Evolutionary conservation across 2,329 filamentous ascomycete species (phyloP).

Genomic region (Pezicula rhizophila): DNA sequence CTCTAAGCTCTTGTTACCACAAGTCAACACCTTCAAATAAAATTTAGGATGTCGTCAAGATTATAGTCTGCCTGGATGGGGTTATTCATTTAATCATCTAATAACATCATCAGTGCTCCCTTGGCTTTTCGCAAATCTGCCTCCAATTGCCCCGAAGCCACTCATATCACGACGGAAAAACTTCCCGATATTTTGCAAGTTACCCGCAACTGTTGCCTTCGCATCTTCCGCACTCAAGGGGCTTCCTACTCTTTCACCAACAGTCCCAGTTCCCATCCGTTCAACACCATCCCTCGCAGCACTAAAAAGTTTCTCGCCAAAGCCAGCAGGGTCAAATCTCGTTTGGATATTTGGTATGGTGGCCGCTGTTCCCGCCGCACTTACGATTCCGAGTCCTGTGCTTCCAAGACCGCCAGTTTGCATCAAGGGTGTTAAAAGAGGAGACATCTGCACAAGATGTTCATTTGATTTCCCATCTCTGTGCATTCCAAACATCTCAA

Average conservation of each 20-base stretch:
- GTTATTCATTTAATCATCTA: slow-evolving; percentile 7
- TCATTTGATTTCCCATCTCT: slow-evolving; percentile 67
- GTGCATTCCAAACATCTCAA: slow-evolving; percentile 79
- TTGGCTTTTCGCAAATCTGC: slow-evolving; percentile 34
- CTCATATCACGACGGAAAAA: slow-evolving; percentile 89
- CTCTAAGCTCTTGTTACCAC: too few species aligned
- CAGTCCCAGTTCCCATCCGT: slow-evolving; percentile 50
- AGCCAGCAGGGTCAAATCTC: slow-evolving; percentile 72
- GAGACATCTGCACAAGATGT: slow-evolving; percentile 63
- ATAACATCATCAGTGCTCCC: slow-evolving; percentile 15
- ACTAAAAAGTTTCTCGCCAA: slow-evolving; percentile 84
- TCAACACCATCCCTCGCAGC: slow-evolving; percentile 81
- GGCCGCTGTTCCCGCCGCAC: slow-evolving; percentile 32
- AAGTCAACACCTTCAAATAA: too few species aligned
- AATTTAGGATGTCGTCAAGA: too few species aligned
- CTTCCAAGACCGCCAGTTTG: slow-evolving; percentile 37
- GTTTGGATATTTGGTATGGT: slow-evolving; percentile 35
- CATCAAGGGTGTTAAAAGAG: slow-evolving; percentile 65
- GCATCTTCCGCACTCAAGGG: slow-evolving; percentile 35
- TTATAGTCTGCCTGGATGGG: too few species aligned
- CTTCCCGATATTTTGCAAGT: slow-evolving; percentile 90
- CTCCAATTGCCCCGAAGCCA: slow-evolving; percentile 67
- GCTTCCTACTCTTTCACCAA: slow-evolving; percentile 17
- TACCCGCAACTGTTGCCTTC: slow-evolving; percentile 79
- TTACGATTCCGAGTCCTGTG: slow-evolving; percentile 38